Base-by-base conservation (phyloP, 1,284 basidiomycete genomes). In the Malassezia slooffiae region DNA sequence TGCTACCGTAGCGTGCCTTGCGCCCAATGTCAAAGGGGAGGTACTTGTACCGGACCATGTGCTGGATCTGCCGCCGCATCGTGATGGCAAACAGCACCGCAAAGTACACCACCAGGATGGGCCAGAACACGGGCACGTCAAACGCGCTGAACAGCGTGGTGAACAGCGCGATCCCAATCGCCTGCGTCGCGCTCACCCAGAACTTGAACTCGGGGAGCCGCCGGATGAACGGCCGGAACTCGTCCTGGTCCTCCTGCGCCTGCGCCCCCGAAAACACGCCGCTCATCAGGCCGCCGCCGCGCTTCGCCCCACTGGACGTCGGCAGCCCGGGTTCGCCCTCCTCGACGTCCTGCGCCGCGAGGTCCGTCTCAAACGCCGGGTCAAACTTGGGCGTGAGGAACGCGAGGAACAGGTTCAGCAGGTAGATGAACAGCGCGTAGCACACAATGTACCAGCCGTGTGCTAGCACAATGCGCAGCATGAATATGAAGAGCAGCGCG, bases 81-180 rank as follows among this genome's bases (percentile, higher is more conserved):
- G 71, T 72, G 47, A 73, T 67, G 33, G 68, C 59, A 39, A 72
- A 71, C 32, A 73, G 56, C 54, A 72, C 60, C 54, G 61, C 62
- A 51, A 71, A 65, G 55, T 93, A 93, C 58, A 95, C 75, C 57
- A 96, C 80, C 35, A 93, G 77, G 71, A 96, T 93, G 10, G 89
- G 89, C 88, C 91, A 96, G 73, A 93, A 96, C 17, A 97, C 91
- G 10, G 91, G 91, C 15, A 96, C 82, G 70, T 96, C 89, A 60
- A 91, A 91, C 10, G 74, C 72, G 23, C 42, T 49, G 32, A 49
- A 50, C 19, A 47, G 38, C 6, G 56, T 65, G 26, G 43, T 51
- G 41, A 82, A 71, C 34, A 93, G 69, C 4, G 88, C 83, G 43
- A 97, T 71, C 13, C 83, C 40, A 17, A 84, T 84, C 5, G 93